phyloP scores from a whole-genome alignment of 2,329 filamentous ascomycete genomes.

The Penicillium brevicompactum region DNA sequence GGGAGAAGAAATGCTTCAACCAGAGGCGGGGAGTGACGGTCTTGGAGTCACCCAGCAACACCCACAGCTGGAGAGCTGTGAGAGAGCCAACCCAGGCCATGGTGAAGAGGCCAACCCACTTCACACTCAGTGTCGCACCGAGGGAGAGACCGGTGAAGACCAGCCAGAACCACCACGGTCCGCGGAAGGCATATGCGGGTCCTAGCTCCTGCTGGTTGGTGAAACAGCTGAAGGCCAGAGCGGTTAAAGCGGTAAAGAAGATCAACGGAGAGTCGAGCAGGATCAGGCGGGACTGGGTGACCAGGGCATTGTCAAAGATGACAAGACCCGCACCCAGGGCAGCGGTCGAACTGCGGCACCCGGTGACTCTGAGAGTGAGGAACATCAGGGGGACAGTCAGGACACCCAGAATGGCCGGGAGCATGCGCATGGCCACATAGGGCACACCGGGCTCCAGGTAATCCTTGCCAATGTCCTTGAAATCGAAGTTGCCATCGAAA shows the following conservation, averaged over 20 bases:
- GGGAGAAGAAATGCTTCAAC: constrained; percentile 91
- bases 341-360: constrained; percentile 84
- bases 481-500: constrained; percentile 94
- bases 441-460: constrained; percentile 93
- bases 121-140: constrained; percentile 90
- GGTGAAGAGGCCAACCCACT: constrained; percentile 98
- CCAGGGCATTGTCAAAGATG: constrained; percentile 93
- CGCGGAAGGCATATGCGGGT: constrained; percentile 80
- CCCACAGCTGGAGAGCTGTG: constrained; percentile 91
- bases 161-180: constrained; percentile 98
- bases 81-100: constrained; percentile 96
- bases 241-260: constrained; percentile 89
- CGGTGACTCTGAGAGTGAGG: constrained; percentile 85
- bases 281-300: constrained; percentile 93
- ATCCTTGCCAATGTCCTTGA: constrained; percentile 99
- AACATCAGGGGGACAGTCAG: constrained; percentile 90
- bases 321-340: constrained; percentile 81
- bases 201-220: constrained; percentile 96
- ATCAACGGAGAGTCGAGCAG: constrained; percentile 94
- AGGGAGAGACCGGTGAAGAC: constrained; percentile 81
- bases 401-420: constrained; percentile 87
- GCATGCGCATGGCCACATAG: constrained; percentile 95
- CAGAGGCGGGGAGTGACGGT: constrained; percentile 84
- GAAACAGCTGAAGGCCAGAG: constrained; percentile 87
- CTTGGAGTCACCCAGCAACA: constrained; percentile 84